Base-by-base conservation (phyloP, 2,329 filamentous ascomycete genomes). In the Ceratocystis harringtonii region DNA sequence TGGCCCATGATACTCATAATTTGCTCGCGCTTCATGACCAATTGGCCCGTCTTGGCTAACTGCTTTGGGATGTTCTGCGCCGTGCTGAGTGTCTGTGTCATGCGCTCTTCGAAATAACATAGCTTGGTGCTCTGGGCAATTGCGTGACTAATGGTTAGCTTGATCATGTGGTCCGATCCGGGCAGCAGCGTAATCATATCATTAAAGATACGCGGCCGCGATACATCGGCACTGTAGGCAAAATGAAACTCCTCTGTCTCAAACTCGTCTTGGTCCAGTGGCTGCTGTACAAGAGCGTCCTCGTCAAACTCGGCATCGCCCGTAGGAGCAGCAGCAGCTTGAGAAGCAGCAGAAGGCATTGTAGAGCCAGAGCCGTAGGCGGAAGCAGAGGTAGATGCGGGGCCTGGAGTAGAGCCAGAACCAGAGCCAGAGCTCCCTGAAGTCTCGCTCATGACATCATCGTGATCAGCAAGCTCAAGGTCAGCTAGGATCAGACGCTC, bases 161-260 rank as follows among this genome's bases (percentile, higher is more conserved):
- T 97, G 73, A 97, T 95, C 92, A 99, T 97, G 76, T 99, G 94
- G 76, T 99, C 94, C 32, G 81, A 84, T 48, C 90, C 87, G 68
- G 90, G 95, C 68, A 95, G 82, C 57, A 99, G 78, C 0, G 94
- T 99, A 71, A 99, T 97, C 94, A 99, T 99, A 75, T 99, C 94
- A 76, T 99, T 97, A 78, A 95, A 99, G 36, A 99, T 89, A 66
- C 94, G 84, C 3, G 94, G 94, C 62, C 92, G 84, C 68, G 91
- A 87, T 43, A 94, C 90, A 66, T 90, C 82, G 0, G 85, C 82
- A 71, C 90, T 95, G 78, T 99, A 99, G 75, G 97, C 92, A 73
- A 99, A 99, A 73, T 99, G 92, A 71, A 99, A 96, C 73, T 97
- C 92, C 73, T 99, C 94, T 0, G 89, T 99, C 77, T 99, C 94